Evolutionary conservation across 2,329 filamentous ascomycete genomes (phyloP), one percentile per base, ranked within the genome.

Genomic region (Neonectria faginata): DNA sequence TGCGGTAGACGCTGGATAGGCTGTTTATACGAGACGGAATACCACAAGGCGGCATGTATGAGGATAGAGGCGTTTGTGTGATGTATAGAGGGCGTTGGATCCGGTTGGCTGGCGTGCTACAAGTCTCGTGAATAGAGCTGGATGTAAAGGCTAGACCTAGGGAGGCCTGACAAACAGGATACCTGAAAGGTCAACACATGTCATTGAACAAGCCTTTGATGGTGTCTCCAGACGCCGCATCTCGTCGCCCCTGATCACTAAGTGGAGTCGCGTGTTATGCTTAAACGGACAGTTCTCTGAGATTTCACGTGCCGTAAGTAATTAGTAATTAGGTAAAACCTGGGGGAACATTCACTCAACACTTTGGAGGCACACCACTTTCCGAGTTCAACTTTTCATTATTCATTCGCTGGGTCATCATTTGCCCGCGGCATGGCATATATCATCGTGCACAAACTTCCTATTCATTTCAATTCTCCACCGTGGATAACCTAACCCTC

Each of bases 401-500:
- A 33, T 51, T 55, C 58, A 41, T 61, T 61, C 33, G 63, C 50
- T 33, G 54, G 54, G 54, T 45, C 62, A 20, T 39, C 41, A 41
- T 41, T n/a, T 36, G 39, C 44, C 44, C 18, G 42, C 14, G 44
- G 51, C 44, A 47, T 42, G 39, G 39, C 29, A 51, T 5, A 12
- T 42, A 8, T 33, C 18, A 44, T 47, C 25, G 16, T 55, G 20
- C 55, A 51, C 47, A 53, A 44, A 31, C 22, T 58, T 36, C 48
- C 48, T 48, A 57, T 57, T 53, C 41, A 16, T 55, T 27, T 31
- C 27, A n/a, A 20, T 18, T 20, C 6, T 16, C 16, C 33, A n/a
- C 14, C 41, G 10, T n/a, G 14, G 36, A 39, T 8, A 14, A 12
- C 3, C 52, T 64, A 68, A 11, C 69, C 70, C 53, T 74, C 69